Percentiles rank a stretch among this genome's conserved stretches.
phyloP scores from a whole-genome alignment of 208 protist genomes.

The Trypanosoma cruzi region DNA sequence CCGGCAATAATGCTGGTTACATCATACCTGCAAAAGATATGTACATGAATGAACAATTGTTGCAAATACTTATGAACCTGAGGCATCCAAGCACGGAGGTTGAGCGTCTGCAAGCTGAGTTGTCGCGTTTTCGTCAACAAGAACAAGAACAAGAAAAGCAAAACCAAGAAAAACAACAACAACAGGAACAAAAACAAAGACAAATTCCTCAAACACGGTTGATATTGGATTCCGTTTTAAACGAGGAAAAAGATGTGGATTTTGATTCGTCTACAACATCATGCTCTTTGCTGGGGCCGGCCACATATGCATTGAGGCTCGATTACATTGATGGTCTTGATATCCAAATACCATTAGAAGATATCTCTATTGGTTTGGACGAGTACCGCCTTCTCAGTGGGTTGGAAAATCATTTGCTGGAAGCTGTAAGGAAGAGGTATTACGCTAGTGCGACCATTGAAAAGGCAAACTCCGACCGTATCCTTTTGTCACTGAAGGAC shows the following conservation, averaged over 20 bases:
- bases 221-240: slow-evolving; percentile 17
- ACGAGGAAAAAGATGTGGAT: background rate
- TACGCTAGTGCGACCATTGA: slow-evolving; percentile 28
- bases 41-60: too few relatives aligned
- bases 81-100: too few relatives aligned
- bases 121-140: too few relatives aligned
- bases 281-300: slow-evolving; percentile 20
- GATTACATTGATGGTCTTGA: slow-evolving; percentile 49
- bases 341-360: slow-evolving; percentile 47
- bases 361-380: slow-evolving; percentile 47
- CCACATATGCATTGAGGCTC: slow-evolving; percentile 40
- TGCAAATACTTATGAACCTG: too few relatives aligned
- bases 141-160: too few relatives aligned
- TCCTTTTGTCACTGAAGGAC: slow-evolving; percentile 40
- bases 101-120: too few relatives aligned
- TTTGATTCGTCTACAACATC: background rate
- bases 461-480: slow-evolving; percentile 3
- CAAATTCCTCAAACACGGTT: slow-evolving; percentile 35
- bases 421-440: slow-evolving; percentile 37
- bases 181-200: too few relatives aligned
- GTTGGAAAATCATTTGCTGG: slow-evolving; percentile 44
- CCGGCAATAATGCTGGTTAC: too few relatives aligned
- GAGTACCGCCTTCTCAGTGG: slow-evolving; percentile 60
- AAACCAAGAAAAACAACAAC: background rate
- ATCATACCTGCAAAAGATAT: too few relatives aligned